Evolutionary conservation across 345 rosid species (phyloP), one percentile per base, ranked within the genome.

Genomic region (Linum tenue): DNA sequence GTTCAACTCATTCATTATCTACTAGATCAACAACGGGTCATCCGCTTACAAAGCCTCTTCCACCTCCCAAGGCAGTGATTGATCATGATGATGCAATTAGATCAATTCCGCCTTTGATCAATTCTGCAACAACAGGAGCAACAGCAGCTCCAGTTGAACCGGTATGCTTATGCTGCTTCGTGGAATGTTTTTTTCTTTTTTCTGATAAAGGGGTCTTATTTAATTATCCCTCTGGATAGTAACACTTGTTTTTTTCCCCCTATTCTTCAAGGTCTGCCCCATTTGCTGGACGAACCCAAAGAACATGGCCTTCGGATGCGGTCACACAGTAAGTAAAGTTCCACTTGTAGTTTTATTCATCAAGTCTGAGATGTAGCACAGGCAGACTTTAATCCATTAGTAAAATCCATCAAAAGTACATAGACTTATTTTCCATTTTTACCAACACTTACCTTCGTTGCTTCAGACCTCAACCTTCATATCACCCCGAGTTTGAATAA

Each of bases 301-400:
- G 81, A 86, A 94, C 80, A 78, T 94, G 97, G 99, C 99, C 63
- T 94, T 94, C 72, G 86, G 92, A 72, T 94, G 99, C 62, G 99
- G 99, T 63, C 99, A 94, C 75, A 60, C 59, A 67, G 99, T 94
- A 70, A 69, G 96, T 77, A 5, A 22, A 59, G 35, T 65, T 70
- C 39, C 63, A 42, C 42, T 5, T 50, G 43, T 42, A 63, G 16
- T 58, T 35, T 0, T 36, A 12, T 43, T 43, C 53, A 48, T 48
- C 53, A 22, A 22, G 31, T 22, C 31, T 22, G 31, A 22, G 31
- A 22, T 22, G 31, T 22, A 22, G 0, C 31, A 22, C 31, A 22
- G 31, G 31, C 31, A 22, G 31, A 22, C 31, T 22, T 22, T 22
- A 1, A 22, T 22, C 31, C 31, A 38, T 15, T 5, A 22, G 10